phyloP scores from a whole-genome alignment of 306 rosid species.

The Heteromeles arbutifolia region DNA sequence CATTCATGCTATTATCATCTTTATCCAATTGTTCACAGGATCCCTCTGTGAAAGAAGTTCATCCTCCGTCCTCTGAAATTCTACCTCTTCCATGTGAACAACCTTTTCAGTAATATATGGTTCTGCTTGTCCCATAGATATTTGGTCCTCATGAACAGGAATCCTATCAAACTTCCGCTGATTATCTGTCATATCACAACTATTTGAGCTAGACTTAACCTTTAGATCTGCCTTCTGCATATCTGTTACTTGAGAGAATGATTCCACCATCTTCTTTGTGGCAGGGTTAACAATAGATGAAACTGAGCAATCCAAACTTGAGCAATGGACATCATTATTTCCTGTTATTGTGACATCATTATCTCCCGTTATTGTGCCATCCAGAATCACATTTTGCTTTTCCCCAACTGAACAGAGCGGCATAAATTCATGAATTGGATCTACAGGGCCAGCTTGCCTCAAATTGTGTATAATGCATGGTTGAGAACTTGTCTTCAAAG shows the following conservation, averaged over 20 bases:
- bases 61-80: constrained; percentile 16
- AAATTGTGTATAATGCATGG: constrained; percentile 36
- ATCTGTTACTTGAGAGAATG: constrained; percentile 16
- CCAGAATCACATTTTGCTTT: constrained; percentile 19
- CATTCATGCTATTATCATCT: constrained; percentile 19
- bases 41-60: constrained; percentile 14
- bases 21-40: constrained; percentile 24
- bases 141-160: constrained; percentile 16
- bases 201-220: constrained; percentile 11
- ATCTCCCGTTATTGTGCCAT: constrained; percentile 15
- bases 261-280: constrained; percentile 22
- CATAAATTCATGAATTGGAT: constrained; percentile 26
- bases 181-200: constrained; percentile 12
- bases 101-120: constrained; percentile 14
- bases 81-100: constrained; percentile 23
- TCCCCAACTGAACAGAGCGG: constrained; percentile 24
- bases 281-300: background rate
- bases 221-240: constrained; percentile 18
- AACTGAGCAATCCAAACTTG: constrained; percentile 7
- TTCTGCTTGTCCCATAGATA: constrained; percentile 20
- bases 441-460: constrained; percentile 25
- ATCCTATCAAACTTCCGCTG: constrained; percentile 10
- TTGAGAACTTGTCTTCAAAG: constrained; percentile 33
- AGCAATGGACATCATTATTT: constrained; percentile 9
- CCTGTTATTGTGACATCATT: background rate